Evolutionary conservation across 1,284 basidiomycete genomes (phyloP).

Genomic region (Omphalotus olearius): DNA sequence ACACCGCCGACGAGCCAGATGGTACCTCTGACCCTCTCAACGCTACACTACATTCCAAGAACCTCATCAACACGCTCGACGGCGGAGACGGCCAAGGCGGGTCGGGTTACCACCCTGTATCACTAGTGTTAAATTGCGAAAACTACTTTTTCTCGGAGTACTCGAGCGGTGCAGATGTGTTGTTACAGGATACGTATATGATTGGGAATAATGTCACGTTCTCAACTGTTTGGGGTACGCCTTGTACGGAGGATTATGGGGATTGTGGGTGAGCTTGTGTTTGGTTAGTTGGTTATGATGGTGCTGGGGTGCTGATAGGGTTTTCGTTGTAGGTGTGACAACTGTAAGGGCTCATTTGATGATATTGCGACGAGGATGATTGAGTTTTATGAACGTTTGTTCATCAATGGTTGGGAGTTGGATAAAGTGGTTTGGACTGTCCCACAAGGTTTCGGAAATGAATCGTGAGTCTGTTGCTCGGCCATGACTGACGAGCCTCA

Average conservation of each 20-base stretch:
- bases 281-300: slow-evolving; percentile 30
- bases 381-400: slow-evolving; percentile 51
- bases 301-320: not conserved
- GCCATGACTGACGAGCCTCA: too few relatives aligned
- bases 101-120: slow-evolving; percentile 65
- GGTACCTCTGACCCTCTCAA: slow-evolving; percentile 63
- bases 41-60: slow-evolving; percentile 52
- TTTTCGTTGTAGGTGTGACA: slow-evolving; percentile 36
- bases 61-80: slow-evolving; percentile 65
- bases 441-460: slow-evolving; percentile 69
- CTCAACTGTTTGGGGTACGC: slow-evolving; percentile 44
- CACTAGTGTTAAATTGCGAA: slow-evolving; percentile 71
- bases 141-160: slow-evolving; percentile 64
- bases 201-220: slow-evolving; percentile 67
- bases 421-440: slow-evolving; percentile 70
- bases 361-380: slow-evolving; percentile 66
- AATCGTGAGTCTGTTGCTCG: slow-evolving; percentile 41
- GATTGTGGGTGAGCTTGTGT: slow-evolving; percentile 67
- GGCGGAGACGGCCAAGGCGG: slow-evolving; percentile 29
- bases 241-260: slow-evolving; percentile 44
- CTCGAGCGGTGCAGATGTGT: slow-evolving; percentile 55
- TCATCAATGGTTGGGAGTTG: slow-evolving; percentile 59
- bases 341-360: slow-evolving; percentile 48
- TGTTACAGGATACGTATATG: slow-evolving; percentile 47
- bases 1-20: slow-evolving; percentile 75